Base-by-base conservation (phyloP, 2,329 filamentous ascomycete species). In the Fusarium sp. region DNA sequence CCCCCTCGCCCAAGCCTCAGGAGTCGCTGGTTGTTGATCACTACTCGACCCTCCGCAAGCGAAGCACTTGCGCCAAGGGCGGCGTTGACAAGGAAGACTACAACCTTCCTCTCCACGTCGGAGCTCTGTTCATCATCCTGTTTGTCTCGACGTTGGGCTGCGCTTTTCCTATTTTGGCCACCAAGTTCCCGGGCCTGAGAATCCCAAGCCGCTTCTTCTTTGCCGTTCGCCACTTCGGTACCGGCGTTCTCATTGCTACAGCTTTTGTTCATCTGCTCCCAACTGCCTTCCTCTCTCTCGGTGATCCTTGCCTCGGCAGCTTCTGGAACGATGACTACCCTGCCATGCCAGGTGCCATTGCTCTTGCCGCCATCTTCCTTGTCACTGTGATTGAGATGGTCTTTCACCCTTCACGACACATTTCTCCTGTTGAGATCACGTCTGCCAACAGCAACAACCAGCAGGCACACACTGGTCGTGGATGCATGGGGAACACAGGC, bases 321-420 rank as follows among this genome's bases (percentile, higher is more conserved):
- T 91, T 93, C 76, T 96, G 93, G 88, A 93, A 87, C 74, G 74
- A 89, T 44, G 86, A 87, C 27, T 97, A 95, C 79, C 87, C 85
- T 58, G 91, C 92, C 20, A 91, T 96, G 81, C 89, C 93, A 1
- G 93, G 93, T 4, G 86, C 93, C 56, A 89, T 96, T 62, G 90
- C 92, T 53, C 93, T 97, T 87, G 82, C 89, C 10, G 89, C 91
- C 27, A 91, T 93, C 36, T 85, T 96, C 72, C 83, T 92, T 9
- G 93, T 97, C 6, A 91, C 95, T 9, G 84, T 90, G 10, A 85
- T 97, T 65, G 94, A 97, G 79, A 97, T 89, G 86, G 80, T 86
- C 25, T 86, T 89, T 61, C 82, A 83, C 40, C 83, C 83, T 0
- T 78, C 79, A 14, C 77, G 80, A 14, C 79, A 77, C 55, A 64